Evolutionary conservation across 208 protist genomes (phyloP), one percentile per base, ranked within the genome.

Genomic region (Leishmania turanica): DNA sequence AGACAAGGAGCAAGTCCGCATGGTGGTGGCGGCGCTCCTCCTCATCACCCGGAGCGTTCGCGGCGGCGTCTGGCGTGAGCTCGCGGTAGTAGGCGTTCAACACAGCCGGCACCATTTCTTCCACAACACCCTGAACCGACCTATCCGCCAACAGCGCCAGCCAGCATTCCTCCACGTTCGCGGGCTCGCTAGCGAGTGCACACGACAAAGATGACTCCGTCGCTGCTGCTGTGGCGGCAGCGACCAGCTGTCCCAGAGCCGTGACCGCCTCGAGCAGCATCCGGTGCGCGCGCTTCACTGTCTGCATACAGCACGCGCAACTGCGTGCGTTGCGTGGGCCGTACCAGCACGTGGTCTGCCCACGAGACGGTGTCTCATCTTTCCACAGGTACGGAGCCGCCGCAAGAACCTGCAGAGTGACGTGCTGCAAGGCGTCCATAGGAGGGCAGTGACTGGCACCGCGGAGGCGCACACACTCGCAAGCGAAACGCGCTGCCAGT

Each of bases 1-100:
- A 83, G n/a, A 90, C 65, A 2, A 83, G 76, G 65, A 84, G 76
- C 17, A 95, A 79, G 75, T 95, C 84, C 15, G 85, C 76, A 70
- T 93, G 90, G 42, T 34, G 37, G 15, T 72, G 83, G 3, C 47
- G 31, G 31, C 45, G 51, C n/a, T 31, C 45, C 34, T 19, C 79
- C 11, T 66, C 34, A 27, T 78, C 58, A 34, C 69, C 8, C 17
- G 66, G 27, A 21, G 34, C 58, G 7, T 68, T 75, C 17, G 84
- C 54, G 9, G 72, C 49, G 45, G 79, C 45, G 47, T 31, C 49
- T 42, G 56, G 42, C 45, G 45, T 21, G n/a, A 62, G 45, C 62
- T 62, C 34, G 27, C 11, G 53, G n/a, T 56, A 80, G 24, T 80
- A 86, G 4, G 79, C 85, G 1, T 71, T n/a, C 34, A 85, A 79